Conservation (phyloP, 2,329 filamentous ascomycete genomes). For the Beauveria varroae region DNA sequence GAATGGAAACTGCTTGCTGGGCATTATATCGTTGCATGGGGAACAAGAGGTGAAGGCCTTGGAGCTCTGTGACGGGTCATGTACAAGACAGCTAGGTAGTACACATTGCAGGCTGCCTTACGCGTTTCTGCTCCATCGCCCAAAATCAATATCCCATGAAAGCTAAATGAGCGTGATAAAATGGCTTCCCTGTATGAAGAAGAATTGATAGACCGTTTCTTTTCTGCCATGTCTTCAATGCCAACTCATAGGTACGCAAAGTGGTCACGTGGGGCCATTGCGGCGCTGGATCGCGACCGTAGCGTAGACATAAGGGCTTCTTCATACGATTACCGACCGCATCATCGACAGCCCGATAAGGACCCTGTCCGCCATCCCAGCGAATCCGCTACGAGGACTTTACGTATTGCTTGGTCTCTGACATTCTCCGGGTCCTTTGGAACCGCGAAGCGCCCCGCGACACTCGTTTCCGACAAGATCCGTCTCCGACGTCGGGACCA, state of each 20-base stretch:
- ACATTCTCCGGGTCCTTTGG: not conserved
- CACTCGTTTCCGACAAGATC: not conserved
- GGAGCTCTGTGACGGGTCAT: not conserved
- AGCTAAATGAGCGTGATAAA: not conserved
- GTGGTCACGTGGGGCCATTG: slow-evolving; percentile 3
- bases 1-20: slow-evolving; percentile 82
- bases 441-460: not conserved
- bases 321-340: not conserved
- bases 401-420: not conserved
- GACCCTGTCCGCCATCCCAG: not conserved
- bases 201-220: not conserved
- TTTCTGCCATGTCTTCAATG: not conserved
- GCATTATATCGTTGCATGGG: slow-evolving; percentile 91
- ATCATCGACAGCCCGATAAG: not conserved
- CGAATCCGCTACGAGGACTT: not conserved
- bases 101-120: not conserved
- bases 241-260: not conserved
- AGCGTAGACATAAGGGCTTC: not conserved
- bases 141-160: not conserved
- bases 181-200: not conserved
- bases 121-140: not conserved
- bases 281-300: not conserved
- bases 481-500: not conserved
- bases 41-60: slow-evolving; percentile 54
- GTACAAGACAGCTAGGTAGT: not conserved